These are phyloP conservation scores for Candolleomyces aberdarensis DNA, from an alignment of 768 basidiomycete genomes.

Conservation along the genomic window DNA sequence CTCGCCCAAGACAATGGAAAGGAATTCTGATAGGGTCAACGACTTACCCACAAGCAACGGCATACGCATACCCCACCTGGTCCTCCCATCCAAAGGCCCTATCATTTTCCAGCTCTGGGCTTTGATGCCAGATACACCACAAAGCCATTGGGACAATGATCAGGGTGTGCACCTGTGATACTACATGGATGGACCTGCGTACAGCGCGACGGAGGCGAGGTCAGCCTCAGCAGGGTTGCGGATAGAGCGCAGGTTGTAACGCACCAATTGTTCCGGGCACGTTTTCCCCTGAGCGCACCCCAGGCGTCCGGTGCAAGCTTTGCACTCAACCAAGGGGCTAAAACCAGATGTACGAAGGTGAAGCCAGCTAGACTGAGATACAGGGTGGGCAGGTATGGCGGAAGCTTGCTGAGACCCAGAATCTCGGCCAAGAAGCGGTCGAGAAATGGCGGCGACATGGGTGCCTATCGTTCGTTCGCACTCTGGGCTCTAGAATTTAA, in stretches of 20 bases:
- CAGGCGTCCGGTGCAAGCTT: slow-evolving; percentile 50
- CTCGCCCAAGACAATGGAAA: not conserved
- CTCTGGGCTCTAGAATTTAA: no score
- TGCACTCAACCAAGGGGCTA: slow-evolving; percentile 53
- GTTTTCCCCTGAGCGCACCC: slow-evolving; percentile 33
- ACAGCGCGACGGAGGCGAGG: no score
- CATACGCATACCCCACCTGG: slow-evolving; percentile 52
- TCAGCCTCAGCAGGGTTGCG: no score
- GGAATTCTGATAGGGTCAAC: not conserved
- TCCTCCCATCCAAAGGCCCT: slow-evolving; percentile 77
- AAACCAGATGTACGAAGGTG: slow-evolving; percentile 50
- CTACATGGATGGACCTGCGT: slow-evolving; percentile 63
- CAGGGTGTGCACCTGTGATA: slow-evolving; percentile 71
- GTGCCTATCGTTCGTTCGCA: no score
- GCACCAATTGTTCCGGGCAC: slow-evolving; percentile 61
- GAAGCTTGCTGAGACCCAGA: slow-evolving; percentile 53
- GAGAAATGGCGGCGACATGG: slow-evolving; percentile 11
- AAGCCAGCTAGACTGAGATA: slow-evolving; percentile 55
- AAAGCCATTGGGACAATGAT: slow-evolving; percentile 64
- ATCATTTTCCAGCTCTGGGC: slow-evolving; percentile 49
- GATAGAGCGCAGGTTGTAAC: slow-evolving; percentile 12
- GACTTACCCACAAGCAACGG: slow-evolving; percentile 67
- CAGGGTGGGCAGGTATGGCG: slow-evolving; percentile 52
- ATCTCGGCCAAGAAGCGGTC: slow-evolving; percentile 26
- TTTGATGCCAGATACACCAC: slow-evolving; percentile 40